Conservation (phyloP, 257 asterid genomes). For the Anisodus tanguticus region DNA sequence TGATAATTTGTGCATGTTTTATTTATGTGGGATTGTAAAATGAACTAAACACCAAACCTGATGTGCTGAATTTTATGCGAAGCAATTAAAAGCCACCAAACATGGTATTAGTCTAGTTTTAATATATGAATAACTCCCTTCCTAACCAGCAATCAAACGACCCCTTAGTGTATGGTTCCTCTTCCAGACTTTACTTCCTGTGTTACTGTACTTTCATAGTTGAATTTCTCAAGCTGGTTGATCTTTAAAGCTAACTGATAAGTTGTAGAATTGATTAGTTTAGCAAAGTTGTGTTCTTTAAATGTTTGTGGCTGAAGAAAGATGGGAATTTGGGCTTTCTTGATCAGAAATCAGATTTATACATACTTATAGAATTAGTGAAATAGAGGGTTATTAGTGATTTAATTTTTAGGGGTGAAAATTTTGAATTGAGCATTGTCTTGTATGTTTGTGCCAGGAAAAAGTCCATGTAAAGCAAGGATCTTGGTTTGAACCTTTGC, state of each 20-base stretch:
- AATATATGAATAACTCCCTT: too few species aligned
- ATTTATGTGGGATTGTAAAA: too few species aligned
- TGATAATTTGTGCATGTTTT: too few species aligned
- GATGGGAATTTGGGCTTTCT: background rate
- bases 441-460: conserved; percentile 46
- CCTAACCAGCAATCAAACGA: too few species aligned
- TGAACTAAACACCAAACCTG: too few species aligned
- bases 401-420: background rate
- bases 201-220: background rate
- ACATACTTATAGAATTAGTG: background rate
- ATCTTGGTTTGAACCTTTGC: conserved; percentile 86
- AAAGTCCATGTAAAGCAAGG: conserved; percentile 66
- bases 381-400: background rate
- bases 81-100: too few species aligned
- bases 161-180: background rate
- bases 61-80: too few species aligned
- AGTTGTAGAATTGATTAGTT: background rate
- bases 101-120: too few species aligned
- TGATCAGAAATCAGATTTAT: background rate
- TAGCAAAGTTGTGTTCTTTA: conserved; percentile 8
- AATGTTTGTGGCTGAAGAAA: background rate
- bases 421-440: background rate
- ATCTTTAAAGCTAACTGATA: background rate
- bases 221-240: conserved; percentile 11
- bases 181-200: background rate